Conservation (phyloP, 2,329 filamentous ascomycete species). For the Exophiala phaeomuriformis region DNA sequence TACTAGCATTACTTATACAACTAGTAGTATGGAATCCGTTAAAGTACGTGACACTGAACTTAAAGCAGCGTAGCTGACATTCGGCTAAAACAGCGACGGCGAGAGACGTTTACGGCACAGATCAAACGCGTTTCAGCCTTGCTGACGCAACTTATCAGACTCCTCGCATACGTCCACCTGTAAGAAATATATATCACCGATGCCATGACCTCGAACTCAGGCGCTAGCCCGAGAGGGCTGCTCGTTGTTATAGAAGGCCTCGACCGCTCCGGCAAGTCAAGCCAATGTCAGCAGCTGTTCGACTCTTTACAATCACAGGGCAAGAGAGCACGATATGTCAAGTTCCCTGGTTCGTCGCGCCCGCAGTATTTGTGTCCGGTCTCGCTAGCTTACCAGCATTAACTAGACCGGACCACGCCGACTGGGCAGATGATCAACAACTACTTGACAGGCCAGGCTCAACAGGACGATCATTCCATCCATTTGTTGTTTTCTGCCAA, state of each 20-base stretch:
- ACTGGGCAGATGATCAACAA: conserved; percentile 81
- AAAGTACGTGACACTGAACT: too few relatives aligned
- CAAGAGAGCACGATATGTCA: conserved; percentile 49
- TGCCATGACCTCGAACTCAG: not conserved
- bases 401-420: conserved; percentile 68
- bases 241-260: conserved; percentile 82
- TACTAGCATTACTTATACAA: too few relatives aligned
- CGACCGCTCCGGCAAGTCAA: conserved; percentile 86
- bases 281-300: conserved; percentile 67
- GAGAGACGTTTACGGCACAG: too few relatives aligned
- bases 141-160: too few relatives aligned
- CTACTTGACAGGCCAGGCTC: conserved; percentile 65
- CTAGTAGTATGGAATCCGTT: too few relatives aligned
- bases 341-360: conserved; percentile 57
- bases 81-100: too few relatives aligned
- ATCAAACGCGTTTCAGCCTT: too few relatives aligned
- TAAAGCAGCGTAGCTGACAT: too few relatives aligned
- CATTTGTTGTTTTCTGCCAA: conserved; percentile 88
- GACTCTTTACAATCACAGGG: conserved; percentile 47
- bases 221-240: conserved; percentile 44
- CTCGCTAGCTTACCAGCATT: not conserved
- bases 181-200: not conserved
- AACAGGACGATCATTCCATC: conserved; percentile 80
- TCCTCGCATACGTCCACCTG: too few relatives aligned
- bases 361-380: not conserved